Conservation (phyloP, 2,329 filamentous ascomycete genomes). For the Periglandula ipomoeae region DNA sequence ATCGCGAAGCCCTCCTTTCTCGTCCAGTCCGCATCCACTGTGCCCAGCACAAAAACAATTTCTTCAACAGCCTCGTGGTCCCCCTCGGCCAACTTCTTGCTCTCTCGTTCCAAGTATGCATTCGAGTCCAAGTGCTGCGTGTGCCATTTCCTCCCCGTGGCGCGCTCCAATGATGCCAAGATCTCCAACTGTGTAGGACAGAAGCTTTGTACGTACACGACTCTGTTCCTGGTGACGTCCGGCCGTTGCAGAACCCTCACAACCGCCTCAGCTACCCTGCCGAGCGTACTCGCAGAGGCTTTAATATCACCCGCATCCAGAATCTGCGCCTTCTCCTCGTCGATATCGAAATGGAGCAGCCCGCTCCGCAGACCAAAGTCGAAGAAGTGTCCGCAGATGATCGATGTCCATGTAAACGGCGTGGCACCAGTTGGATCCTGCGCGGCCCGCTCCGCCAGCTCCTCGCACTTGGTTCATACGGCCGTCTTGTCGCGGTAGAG, state of each 20-base stretch:
- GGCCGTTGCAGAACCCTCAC: slow-evolving; percentile 39
- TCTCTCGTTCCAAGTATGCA: slow-evolving; percentile 28
- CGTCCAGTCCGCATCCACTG: slow-evolving; percentile 40
- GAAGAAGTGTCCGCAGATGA: slow-evolving; percentile 35
- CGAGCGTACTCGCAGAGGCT: slow-evolving; percentile 41
- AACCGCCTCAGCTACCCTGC: slow-evolving; percentile 38
- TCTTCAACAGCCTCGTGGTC: slow-evolving; percentile 32
- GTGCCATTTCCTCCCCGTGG: slow-evolving; percentile 32
- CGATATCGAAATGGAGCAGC: slow-evolving; percentile 33
- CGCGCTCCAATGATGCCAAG: slow-evolving; percentile 39
- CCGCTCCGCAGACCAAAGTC: slow-evolving; percentile 38
- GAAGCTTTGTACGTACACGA: slow-evolving; percentile 37
- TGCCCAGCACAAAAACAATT: slow-evolving; percentile 39
- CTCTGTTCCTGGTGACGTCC: slow-evolving; percentile 41
- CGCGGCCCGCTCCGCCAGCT: slow-evolving; percentile 21
- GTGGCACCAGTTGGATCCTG: not conserved
- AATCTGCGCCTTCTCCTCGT: slow-evolving; percentile 32
- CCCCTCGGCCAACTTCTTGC: slow-evolving; percentile 27
- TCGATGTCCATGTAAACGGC: slow-evolving; percentile 40
- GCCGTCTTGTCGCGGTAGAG: slow-evolving; percentile 26
- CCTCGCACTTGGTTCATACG: slow-evolving; percentile 22
- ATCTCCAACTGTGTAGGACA: slow-evolving; percentile 38
- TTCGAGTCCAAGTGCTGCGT: slow-evolving; percentile 25
- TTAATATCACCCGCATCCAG: slow-evolving; percentile 41
- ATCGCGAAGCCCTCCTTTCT: slow-evolving; percentile 34